phyloP scores from a whole-genome alignment of 306 rosid genomes.

The Vigna nakashimae region DNA sequence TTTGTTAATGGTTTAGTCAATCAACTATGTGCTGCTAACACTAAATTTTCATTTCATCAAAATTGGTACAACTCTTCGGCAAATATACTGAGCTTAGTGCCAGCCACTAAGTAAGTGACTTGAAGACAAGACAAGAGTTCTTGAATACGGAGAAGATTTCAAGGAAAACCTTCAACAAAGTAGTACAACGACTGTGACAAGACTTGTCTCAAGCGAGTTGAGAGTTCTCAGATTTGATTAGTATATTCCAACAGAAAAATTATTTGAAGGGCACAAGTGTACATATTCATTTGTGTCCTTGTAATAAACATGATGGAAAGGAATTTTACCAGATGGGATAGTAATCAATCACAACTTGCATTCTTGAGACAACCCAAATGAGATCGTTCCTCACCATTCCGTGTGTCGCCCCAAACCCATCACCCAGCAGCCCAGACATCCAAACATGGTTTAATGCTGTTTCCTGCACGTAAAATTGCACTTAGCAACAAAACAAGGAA shows the following conservation, averaged over 20 bases:
- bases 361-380: conserved; percentile 95
- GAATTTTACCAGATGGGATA: conserved; percentile 82
- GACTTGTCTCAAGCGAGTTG: background rate
- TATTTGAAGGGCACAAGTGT: conserved; percentile 7
- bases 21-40: background rate
- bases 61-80: background rate
- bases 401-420: conserved; percentile 97
- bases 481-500: conserved; percentile 22
- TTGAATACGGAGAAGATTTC: conserved; percentile 38
- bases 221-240: conserved; percentile 22
- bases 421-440: conserved; percentile 92
- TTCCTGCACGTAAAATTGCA: conserved; percentile 62
- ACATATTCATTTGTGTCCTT: conserved; percentile 13
- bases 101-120: background rate
- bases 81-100: background rate
- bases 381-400: conserved; percentile 89
- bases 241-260: conserved; percentile 1
- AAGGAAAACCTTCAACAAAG: conserved; percentile 38
- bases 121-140: conserved; percentile 32
- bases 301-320: conserved; percentile 4
- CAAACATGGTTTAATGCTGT: conserved; percentile 93
- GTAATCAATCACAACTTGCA: conserved; percentile 80
- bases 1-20: conserved; percentile 21
- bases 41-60: background rate
- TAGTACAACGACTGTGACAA: conserved; percentile 31